Base-by-base conservation (phyloP, 2,329 filamentous ascomycete genomes). In the Fusarium guadeloupense region DNA sequence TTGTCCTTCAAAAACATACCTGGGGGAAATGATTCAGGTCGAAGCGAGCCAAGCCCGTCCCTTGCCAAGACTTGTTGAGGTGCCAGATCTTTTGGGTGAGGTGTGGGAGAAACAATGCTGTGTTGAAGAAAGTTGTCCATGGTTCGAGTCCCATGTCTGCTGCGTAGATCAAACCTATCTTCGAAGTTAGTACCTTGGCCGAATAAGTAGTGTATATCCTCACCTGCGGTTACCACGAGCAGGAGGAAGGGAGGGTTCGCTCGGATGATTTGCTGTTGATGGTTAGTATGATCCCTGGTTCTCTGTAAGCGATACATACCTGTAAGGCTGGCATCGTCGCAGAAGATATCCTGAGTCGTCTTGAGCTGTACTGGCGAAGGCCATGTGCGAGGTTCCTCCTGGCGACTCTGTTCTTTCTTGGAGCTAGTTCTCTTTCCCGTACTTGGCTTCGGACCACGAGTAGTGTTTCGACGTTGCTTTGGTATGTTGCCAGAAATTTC, bases 51-150 rank as follows among this genome's bases (percentile, higher is more conserved):
- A n/a, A 44, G 48, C 21, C 56, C 37, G 9, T 73, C 71, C 50
- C 72, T 67, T 30, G 49, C 20, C 13, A 64, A 46, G 19, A 71
- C 67, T 3, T 68, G 58, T 20, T 69, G 69, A 34, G 67, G 37
- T 19, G 69, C 62, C 6, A 72, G 31, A 30, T 74, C 72, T 59
- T 70, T 69, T 1, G 70, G 61, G 9, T 67, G 59, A 12, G 71
- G 74, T 9, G 74, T 74, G 6, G 75, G 75, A n/a, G 75, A 76
- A 34, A 69, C 67, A 26, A 78, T 61, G 53, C 76, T 79, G 14
- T 77, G 73, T 43, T 78, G 76, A 9, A 77, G 72, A 30, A 72
- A 70, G 14, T 77, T 64, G 34, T 75, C 74, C 16, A 80, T 69
- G 5, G 72, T 69, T 17, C 76, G 75, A 28, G 79, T 64, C 16